Evolutionary conservation across 2,329 filamentous ascomycete genomes (phyloP).

Genomic region (Stylonectria norvegica): DNA sequence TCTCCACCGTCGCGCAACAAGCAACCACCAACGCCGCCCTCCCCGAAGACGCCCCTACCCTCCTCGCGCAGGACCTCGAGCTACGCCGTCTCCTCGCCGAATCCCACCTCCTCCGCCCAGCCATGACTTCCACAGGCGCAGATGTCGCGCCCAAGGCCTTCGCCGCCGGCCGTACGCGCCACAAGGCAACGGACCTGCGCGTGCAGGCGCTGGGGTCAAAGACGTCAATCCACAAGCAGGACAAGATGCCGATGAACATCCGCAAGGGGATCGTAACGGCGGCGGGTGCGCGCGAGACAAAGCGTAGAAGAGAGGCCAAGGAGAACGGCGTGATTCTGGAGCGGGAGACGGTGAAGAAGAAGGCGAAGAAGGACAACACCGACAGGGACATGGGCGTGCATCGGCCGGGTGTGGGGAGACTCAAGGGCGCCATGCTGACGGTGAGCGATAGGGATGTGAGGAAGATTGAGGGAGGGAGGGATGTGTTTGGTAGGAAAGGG

Average conservation of each 20-base stretch:
- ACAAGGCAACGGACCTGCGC: constrained; percentile 79
- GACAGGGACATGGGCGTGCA: constrained; percentile 62
- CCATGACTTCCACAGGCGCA: constrained; percentile 42
- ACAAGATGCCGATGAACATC: constrained; percentile 85
- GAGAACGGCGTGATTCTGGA: constrained; percentile 93
- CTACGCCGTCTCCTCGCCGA: constrained; percentile 87
- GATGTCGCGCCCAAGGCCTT: constrained; percentile 42
- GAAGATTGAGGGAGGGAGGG: constrained; percentile 59
- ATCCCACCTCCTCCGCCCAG: constrained; percentile 71
- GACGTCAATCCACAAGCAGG: constrained; percentile 68
- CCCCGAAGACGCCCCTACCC: constrained; percentile 59
- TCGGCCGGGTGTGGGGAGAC: constrained; percentile 73
- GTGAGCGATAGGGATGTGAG: constrained; percentile 75
- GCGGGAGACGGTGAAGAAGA: constrained; percentile 41
- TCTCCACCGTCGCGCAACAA: constrained; percentile 20
- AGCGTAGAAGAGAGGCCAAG: constrained; percentile 71
- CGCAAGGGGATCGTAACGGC: constrained; percentile 80
- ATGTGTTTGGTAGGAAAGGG: constrained; percentile 39
- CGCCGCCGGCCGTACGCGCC: constrained; percentile 65
- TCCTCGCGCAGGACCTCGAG: constrained; percentile 88
- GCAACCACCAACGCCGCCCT: constrained; percentile 32
- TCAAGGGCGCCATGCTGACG: constrained; percentile 74
- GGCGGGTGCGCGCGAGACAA: constrained; percentile 61
- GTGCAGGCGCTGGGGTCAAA: constrained; percentile 80
- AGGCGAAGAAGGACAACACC: constrained; percentile 40